Base-by-base conservation (phyloP, 805 yeast genomes). In the Yarrowia sp. region DNA sequence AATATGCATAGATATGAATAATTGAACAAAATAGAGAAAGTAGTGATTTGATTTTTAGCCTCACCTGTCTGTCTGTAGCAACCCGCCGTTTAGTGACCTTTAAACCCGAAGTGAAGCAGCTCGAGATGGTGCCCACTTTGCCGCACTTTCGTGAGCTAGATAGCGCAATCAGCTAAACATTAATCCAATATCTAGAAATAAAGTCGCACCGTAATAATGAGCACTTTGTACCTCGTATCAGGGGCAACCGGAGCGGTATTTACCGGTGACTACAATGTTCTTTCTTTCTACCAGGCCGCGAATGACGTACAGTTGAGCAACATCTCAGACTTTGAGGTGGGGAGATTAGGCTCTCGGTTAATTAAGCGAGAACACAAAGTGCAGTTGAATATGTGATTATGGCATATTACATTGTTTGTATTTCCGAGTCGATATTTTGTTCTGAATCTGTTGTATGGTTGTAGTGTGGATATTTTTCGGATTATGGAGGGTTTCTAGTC, bases 1-100 rank as follows among this genome's bases (percentile, higher is more conserved):
- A 53, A 41, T 42, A 56, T 56, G 63, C 63, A 56, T 56, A 41
- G 46, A 56, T 56, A 41, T 56, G 63, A 56, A 41, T 15, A 41
- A 41, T 56, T 56, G 19, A 15, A 41, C 22, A n/a, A 41, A 26
- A 41, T 56, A 56, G 38, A 56, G 40, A 22, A 41, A 26, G 19
- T 22, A 41, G 22, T 41, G 22, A 41, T 56, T 9, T 41, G 19
- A 55, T 40, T 35, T 35, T 35, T 38, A 10, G 32, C 32, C 32
- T 26, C 32, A 5, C 7, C 32, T 26, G 32, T 26, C 32, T 5
- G 32, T 26, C 4, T 5, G 32, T 26, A 26, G 32, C 32, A 26
- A 26, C 32, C 32, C 32, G 7, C 32, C 32, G 7, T 26, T 26
- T 26, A 26, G 32, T 26, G 32, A 5, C 32, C 32, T 26, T 26